Conservation (phyloP, 805 yeast species). For the Sugiyamaella smithiae region DNA sequence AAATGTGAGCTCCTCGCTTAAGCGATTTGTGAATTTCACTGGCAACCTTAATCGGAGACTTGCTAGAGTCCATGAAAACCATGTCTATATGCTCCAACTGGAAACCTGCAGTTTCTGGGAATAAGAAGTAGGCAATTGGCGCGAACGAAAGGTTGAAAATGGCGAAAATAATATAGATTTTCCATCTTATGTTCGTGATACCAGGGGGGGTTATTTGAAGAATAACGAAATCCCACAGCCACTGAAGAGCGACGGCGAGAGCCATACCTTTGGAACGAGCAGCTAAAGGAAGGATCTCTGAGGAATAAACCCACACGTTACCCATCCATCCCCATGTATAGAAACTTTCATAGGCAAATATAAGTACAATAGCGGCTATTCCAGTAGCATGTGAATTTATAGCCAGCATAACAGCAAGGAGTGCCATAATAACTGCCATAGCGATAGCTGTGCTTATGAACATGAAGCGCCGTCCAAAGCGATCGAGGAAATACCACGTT, state of each 20-base stretch:
- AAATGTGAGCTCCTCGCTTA: too few species aligned
- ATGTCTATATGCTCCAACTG: slow-evolving; percentile 54
- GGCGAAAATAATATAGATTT: slow-evolving; percentile 61
- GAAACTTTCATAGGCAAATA: slow-evolving; percentile 66
- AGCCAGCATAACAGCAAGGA: slow-evolving; percentile 58
- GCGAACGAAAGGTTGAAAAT: slow-evolving; percentile 47
- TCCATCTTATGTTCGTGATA: slow-evolving; percentile 47
- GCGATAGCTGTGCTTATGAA: slow-evolving; percentile 50
- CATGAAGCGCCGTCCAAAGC: slow-evolving; percentile 67
- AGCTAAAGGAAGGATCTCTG: slow-evolving; percentile 76
- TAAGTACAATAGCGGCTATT: slow-evolving; percentile 51
- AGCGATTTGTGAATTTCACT: too few species aligned
- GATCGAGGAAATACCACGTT: slow-evolving; percentile 36
- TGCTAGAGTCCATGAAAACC: too few species aligned
- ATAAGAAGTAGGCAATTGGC: slow-evolving; percentile 39
- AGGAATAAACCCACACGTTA: slow-evolving; percentile 78
- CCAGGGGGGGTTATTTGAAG: slow-evolving; percentile 56
- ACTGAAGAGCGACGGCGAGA: slow-evolving; percentile 60
- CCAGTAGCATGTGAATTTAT: slow-evolving; percentile 12
- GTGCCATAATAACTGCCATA: slow-evolving; percentile 59
- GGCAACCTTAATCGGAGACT: too few species aligned
- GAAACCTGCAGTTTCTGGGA: slow-evolving; percentile 62
- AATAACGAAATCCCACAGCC: slow-evolving; percentile 56
- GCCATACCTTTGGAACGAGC: slow-evolving; percentile 87
- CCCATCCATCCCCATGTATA: slow-evolving; percentile 92